Base-by-base conservation (phyloP, 495 filamentous ascomycete species). In the Penicillium chermesinum region DNA sequence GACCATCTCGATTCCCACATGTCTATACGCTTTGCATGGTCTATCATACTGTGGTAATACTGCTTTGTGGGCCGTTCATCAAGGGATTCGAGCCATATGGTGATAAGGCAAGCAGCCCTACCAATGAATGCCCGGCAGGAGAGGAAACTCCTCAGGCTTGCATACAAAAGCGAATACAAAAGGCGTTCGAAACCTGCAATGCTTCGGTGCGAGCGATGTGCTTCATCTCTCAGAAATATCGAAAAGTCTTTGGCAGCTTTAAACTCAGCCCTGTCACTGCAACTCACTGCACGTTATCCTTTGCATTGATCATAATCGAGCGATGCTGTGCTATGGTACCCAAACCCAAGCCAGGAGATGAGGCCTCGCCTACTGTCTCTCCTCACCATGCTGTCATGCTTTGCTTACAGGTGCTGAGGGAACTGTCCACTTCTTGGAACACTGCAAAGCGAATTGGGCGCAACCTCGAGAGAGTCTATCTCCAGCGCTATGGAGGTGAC, bases 161-260 rank as follows among this genome's bases (percentile, higher is more conserved):
- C 42, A 38, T 13, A n/a, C 18, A 1, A 34, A 27, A 49, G 39
- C 5, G 35, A 36, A n/a, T 41, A 5, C 0, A 25, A 20, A 45
- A 46, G 45, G 7, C 18, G 41, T 20, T 13, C 35, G 42, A 6
- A 17, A 41, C 9, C 10, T 55, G 61, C 44, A 22, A 36, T 12
- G 41, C 56, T 13, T 60, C 63, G 3, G 45, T 60, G 3, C 49
- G 56, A 14, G 22, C 44, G 9, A 57, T 60, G 42, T 57, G 57
- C 30, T 14, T 49, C 8, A 38, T 64, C 8, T 54, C 54, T 12
- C 52, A 66, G 20, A 62, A 62, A 25, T 66, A 64, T 34, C 41
- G 61, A 18, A 52, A 62, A n/a, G 44, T 36, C 2, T 66, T 66
- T 25, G 61, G 63, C 32, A 56, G 58, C 10, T 66, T 64, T 49